Percentiles rank a stretch among this genome's conserved stretches.
Evolutionary conservation across 2,329 filamentous ascomycete genomes (phyloP).

Genomic region (Fusarium odoratissimum): DNA sequence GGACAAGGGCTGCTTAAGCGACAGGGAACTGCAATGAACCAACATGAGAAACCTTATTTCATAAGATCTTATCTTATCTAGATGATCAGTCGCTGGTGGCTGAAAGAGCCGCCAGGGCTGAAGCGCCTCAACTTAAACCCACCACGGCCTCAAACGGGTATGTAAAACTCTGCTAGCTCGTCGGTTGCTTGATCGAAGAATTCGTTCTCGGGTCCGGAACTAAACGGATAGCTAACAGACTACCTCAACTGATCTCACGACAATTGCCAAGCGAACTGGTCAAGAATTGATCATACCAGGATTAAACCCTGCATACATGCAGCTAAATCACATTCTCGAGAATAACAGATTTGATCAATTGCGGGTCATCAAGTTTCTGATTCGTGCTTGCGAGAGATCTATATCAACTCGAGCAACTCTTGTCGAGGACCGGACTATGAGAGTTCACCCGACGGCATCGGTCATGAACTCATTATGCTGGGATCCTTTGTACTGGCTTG

Average conservation of each 20-base stretch:
- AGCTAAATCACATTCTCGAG: neutral
- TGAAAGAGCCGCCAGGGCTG: slow-evolving; percentile 7
- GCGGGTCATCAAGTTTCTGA: neutral
- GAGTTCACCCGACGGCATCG: neutral
- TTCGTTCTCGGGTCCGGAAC: neutral
- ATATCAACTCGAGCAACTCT: neutral
- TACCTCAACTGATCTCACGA: neutral
- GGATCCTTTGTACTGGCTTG: neutral
- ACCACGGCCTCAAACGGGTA: neutral
- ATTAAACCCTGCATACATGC: neutral
- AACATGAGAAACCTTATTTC: neutral
- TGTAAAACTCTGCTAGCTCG: neutral
- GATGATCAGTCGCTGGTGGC: neutral
- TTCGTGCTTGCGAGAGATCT: neutral
- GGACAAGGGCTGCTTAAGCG: neutral
- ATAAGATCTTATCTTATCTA: slow-evolving; percentile 27
- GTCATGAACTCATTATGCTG: neutral
- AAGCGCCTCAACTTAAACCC: slow-evolving; percentile 12
- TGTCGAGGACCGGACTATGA: neutral
- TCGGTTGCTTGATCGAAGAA: neutral
- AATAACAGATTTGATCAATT: neutral
- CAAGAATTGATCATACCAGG: neutral
- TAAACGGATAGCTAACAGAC: neutral
- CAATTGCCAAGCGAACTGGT: neutral
- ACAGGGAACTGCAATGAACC: neutral